Base-by-base conservation (phyloP, 768 basidiomycete genomes). In the Kwoniella dejecticola region DNA sequence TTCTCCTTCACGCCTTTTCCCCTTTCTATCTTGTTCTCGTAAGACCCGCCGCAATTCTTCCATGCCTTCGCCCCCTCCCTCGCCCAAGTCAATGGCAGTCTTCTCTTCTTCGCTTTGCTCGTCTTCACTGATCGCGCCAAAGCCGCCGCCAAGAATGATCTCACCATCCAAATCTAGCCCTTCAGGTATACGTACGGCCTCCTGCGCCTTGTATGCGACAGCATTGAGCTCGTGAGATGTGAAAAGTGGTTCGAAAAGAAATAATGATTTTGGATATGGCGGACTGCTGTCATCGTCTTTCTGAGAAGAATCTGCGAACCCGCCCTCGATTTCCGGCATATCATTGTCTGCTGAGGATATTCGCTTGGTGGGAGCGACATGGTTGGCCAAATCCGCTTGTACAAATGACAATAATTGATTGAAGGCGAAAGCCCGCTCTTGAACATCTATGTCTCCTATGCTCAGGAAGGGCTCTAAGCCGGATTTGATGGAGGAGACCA, bases 261-360 rank as follows among this genome's bases (percentile, higher is more conserved):
- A 89, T 12, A 98, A 81, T 69, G 89, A 91, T 80, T 94, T 93
- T 2, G 96, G 96, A 71, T 90, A 95, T 33, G 80, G 79, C 15
- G 15, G 85, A n/a, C 27, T n/a, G n/a, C 33, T 36, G 7, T 12
- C n/a, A 82, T 79, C 13, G 81, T 79, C 40, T 11, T 26, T 47
- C 7, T 21, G 4, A 4, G 21, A 24, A 8, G n/a, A n/a, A 11
- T 60, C 44, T 11, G 80, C 76, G 27, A 80, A 80, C 31, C 80
- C 79, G 1, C 80, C 79, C 24, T 80, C 76, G 7, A 74, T 31
- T 4, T 62, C 73, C 10, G 68, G 68, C 5, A 74, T 64, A 44
- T 59, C 63, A 19, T 57, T 41, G 21, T 19, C 11, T n/a, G 19
- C 4, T 10, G 27, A 23, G 4, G 27, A 17, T 17, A 49, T 23